Percentiles rank a stretch among this genome's conserved stretches.
Conservation (phyloP, 2,329 filamentous ascomycete species). For the Sporothrix schenckii region DNA sequence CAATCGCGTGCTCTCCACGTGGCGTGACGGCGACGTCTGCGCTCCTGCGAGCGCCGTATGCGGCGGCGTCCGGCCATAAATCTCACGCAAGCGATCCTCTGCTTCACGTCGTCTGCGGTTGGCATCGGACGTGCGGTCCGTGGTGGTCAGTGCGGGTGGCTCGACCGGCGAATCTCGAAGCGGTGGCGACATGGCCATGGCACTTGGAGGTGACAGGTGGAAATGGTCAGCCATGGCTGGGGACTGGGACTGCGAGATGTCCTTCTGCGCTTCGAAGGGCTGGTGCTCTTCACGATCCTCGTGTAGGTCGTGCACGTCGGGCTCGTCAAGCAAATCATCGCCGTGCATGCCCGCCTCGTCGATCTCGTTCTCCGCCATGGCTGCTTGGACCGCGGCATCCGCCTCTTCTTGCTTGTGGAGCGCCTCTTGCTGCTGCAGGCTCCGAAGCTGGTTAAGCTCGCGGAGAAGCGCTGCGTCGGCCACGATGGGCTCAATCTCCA, state of each 20-base stretch:
- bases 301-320: neutral
- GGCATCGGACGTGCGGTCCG: slow-evolving; percentile 30
- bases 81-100: slow-evolving; percentile 57
- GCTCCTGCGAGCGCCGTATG: slow-evolving; percentile 17
- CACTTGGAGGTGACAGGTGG: slow-evolving; percentile 31
- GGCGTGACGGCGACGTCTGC: slow-evolving; percentile 1
- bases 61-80: slow-evolving; percentile 51
- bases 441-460: slow-evolving; percentile 52
- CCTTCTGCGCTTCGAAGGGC: neutral
- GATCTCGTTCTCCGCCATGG: slow-evolving; percentile 38
- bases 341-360: neutral
- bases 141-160: slow-evolving; percentile 32
- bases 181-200: slow-evolving; percentile 24
- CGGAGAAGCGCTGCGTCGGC: slow-evolving; percentile 57
- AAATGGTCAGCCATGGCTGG: neutral
- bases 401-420: slow-evolving; percentile 39
- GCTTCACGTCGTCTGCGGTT: slow-evolving; percentile 48
- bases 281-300: neutral
- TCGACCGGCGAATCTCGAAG: slow-evolving; percentile 36
- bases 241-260: neutral
- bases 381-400: slow-evolving; percentile 43
- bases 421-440: slow-evolving; percentile 48
- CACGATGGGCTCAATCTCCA: slow-evolving; percentile 80
- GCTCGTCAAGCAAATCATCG: neutral
- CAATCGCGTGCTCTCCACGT: neutral